Percentiles rank a stretch among this genome's conserved stretches.
Evolutionary conservation across 1,284 basidiomycete species (phyloP).

Genomic region (Chiua sp.): DNA sequence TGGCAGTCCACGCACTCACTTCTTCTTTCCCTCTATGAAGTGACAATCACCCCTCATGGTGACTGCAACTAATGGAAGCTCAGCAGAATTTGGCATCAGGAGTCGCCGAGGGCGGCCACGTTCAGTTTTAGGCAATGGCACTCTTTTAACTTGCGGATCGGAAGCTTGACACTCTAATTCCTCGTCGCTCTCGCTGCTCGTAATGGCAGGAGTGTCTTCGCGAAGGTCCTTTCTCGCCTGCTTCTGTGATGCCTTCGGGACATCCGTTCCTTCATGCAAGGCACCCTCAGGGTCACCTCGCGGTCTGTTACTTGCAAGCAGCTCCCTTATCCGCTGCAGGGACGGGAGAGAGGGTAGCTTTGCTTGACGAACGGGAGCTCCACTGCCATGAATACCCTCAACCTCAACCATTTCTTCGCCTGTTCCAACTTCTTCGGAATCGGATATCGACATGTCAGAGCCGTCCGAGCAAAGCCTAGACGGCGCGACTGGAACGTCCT

Average conservation of each 20-base stretch:
- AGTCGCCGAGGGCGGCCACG: conserved; percentile 49
- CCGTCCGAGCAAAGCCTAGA: conserved; percentile 2
- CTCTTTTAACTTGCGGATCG: conserved; percentile 30
- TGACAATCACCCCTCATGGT: conserved; percentile 58
- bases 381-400: background rate
- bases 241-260: conserved; percentile 11
- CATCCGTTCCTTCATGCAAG: conserved; percentile 2
- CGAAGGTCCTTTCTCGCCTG: conserved; percentile 5
- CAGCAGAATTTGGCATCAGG: conserved; percentile 40
- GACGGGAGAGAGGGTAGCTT: conserved; percentile 7
- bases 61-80: conserved; percentile 48
- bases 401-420: background rate
- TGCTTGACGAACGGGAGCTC: conserved; percentile 5
- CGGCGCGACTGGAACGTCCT: background rate
- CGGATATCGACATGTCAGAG: conserved; percentile 7
- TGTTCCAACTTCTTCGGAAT: conserved; percentile 13
- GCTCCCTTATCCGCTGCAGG: conserved; percentile 20
- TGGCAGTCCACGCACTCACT: conserved; percentile 27
- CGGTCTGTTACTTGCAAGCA: conserved; percentile 14
- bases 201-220: conserved; percentile 15
- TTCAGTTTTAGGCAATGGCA: conserved; percentile 45
- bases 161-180: conserved; percentile 17
- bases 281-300: conserved; percentile 8
- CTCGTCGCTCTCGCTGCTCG: conserved; percentile 15
- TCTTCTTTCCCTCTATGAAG: conserved; percentile 47